Evolutionary conservation across 768 basidiomycete species (phyloP).

Genomic region (Sarcomyxa edulis): DNA sequence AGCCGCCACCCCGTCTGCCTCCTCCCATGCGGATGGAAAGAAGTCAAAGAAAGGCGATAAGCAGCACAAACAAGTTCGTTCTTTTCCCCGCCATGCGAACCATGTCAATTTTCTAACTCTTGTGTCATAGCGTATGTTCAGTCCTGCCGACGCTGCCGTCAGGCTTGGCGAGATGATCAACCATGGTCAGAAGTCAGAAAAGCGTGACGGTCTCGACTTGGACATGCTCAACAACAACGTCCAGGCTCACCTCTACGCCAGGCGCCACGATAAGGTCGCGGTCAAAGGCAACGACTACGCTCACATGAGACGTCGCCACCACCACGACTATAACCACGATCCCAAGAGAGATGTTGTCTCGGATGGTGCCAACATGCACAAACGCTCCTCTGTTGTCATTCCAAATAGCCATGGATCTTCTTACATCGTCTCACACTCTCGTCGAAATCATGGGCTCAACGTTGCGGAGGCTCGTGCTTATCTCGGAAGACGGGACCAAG

Average conservation of each 20-base stretch:
- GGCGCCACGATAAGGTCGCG: slow-evolving; percentile 4
- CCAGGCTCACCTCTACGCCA: not conserved
- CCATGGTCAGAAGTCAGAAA: too few relatives aligned
- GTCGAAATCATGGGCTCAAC: not conserved
- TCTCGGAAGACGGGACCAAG: not conserved
- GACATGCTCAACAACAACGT: too few relatives aligned
- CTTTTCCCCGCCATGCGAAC: too few relatives aligned
- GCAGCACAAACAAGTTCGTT: too few relatives aligned
- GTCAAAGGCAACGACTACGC: slow-evolving; percentile 11
- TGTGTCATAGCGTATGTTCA: too few relatives aligned
- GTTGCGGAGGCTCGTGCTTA: not conserved
- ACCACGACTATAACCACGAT: slow-evolving; percentile 20
- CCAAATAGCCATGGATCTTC: slow-evolving; percentile 18
- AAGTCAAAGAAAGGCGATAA: too few relatives aligned
- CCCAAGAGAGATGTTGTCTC: slow-evolving; percentile 13
- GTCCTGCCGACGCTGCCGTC: too few relatives aligned
- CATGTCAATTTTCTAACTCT: too few relatives aligned
- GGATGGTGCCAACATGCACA: slow-evolving; percentile 12
- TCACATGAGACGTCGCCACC: slow-evolving; percentile 8
- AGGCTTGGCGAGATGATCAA: too few relatives aligned
- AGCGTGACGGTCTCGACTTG: too few relatives aligned
- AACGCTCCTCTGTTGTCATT: slow-evolving; percentile 14
- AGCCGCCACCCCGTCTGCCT: too few relatives aligned
- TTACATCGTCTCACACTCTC: slow-evolving; percentile 10
- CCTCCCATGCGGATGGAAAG: too few relatives aligned